These are phyloP conservation scores for Allium fistulosum DNA, from an alignment of 106 monocot genomes.

Conservation along the genomic window DNA sequence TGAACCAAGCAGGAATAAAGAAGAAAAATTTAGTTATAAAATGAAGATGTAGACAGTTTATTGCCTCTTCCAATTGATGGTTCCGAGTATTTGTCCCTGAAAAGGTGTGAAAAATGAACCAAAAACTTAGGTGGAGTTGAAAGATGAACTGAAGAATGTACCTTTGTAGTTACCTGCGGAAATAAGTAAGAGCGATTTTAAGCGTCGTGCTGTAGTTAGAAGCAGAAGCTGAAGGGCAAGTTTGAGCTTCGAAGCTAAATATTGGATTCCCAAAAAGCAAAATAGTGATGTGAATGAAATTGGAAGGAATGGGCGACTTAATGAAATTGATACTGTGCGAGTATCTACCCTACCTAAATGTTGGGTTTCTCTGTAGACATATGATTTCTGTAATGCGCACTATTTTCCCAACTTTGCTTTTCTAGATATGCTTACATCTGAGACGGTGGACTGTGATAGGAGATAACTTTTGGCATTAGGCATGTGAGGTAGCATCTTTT, in stretches of 20 bases:
- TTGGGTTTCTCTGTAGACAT: too few relatives aligned
- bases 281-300: too few relatives aligned
- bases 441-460: too few relatives aligned
- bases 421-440: too few relatives aligned
- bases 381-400: too few relatives aligned
- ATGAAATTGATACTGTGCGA: too few relatives aligned
- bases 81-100: not conserved
- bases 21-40: slow-evolving; percentile 29
- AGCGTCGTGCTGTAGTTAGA: slow-evolving; percentile 21
- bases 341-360: too few relatives aligned
- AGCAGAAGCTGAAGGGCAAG: slow-evolving; percentile 63
- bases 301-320: too few relatives aligned
- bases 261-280: too few relatives aligned
- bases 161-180: slow-evolving; percentile 14
- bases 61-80: slow-evolving; percentile 7
- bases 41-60: slow-evolving; percentile 23
- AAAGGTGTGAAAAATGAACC: slow-evolving; percentile 3
- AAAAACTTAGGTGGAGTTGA: slow-evolving; percentile 13
- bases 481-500: too few relatives aligned
- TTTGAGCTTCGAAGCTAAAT: not conserved
- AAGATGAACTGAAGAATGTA: slow-evolving; percentile 3
- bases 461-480: too few relatives aligned
- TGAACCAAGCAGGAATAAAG: slow-evolving; percentile 23
- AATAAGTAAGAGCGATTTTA: slow-evolving; percentile 15
- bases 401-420: too few relatives aligned